Conservation (phyloP, 331 rosid genomes). For the Ulmus americana region DNA sequence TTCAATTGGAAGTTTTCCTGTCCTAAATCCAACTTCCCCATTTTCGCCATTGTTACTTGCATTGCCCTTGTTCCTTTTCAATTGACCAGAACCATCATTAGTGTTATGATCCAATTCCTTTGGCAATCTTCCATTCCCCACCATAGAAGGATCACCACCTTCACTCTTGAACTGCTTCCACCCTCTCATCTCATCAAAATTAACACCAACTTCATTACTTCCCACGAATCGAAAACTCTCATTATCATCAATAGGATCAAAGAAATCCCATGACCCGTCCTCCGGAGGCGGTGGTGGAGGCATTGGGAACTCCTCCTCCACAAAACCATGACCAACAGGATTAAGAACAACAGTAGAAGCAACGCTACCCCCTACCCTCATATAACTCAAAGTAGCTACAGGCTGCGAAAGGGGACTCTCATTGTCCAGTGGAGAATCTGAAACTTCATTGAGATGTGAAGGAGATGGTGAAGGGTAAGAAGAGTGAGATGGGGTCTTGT, state of each 20-base stretch:
- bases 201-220: constrained; percentile 33
- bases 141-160: constrained; percentile 9
- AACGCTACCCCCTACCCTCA: constrained; percentile 50
- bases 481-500: constrained; percentile 84
- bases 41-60: constrained; percentile 27
- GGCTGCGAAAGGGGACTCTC: constrained; percentile 52
- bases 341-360: constrained; percentile 56
- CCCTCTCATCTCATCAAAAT: constrained; percentile 30
- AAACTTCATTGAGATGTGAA: constrained; percentile 49
- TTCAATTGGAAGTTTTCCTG: constrained; percentile 32
- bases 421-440: constrained; percentile 56
- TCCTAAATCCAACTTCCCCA: constrained; percentile 17
- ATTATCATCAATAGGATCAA: constrained; percentile 58
- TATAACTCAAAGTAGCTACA: constrained; percentile 46
- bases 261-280: constrained; percentile 82
- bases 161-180: constrained; percentile 33
- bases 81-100: constrained; percentile 16
- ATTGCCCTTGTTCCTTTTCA: constrained; percentile 13
- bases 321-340: constrained; percentile 31
- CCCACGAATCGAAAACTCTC: constrained; percentile 64
- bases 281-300: constrained; percentile 64
- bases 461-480: constrained; percentile 83
- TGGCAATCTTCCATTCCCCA: constrained; percentile 20
- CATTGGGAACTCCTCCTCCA: constrained; percentile 54
- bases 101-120: constrained; percentile 5